Percentiles rank a stretch among this genome's conserved stretches.
Evolutionary conservation across 177 flowering plant species (phyloP).

Genomic region (Vitis hybrid): DNA sequence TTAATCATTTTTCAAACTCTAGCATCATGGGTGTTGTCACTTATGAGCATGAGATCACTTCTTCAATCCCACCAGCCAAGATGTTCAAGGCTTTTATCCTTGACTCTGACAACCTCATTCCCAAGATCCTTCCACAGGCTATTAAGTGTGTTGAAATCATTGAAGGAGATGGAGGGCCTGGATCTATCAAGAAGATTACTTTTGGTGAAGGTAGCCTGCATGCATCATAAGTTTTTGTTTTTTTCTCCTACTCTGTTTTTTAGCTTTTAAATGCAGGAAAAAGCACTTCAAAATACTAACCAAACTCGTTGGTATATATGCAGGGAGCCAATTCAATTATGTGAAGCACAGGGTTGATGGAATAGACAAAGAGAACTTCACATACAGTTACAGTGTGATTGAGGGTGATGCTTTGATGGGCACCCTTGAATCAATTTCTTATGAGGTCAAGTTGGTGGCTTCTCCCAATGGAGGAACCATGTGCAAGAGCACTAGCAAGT

Average conservation of each 20-base stretch:
- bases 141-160: not conserved
- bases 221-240: no score
- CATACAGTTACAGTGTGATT: slow-evolving; percentile 10
- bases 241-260: no score
- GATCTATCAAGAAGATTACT: no score
- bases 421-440: slow-evolving; percentile 22
- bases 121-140: not conserved
- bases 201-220: no score
- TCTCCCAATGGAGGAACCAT: slow-evolving; percentile 24
- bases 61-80: not conserved
- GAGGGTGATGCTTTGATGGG: slow-evolving; percentile 23
- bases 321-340: not conserved
- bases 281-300: no score
- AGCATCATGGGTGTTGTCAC: not conserved
- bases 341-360: slow-evolving; percentile 9
- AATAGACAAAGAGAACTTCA: slow-evolving; percentile 10
- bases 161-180: not conserved
- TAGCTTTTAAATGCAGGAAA: no score
- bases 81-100: not conserved
- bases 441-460: slow-evolving; percentile 25
- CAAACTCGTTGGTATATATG: no score
- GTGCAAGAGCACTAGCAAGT: slow-evolving; percentile 20
- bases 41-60: not conserved
- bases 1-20: no score
- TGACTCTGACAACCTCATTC: not conserved